Evolutionary conservation across 2,329 filamentous ascomycete genomes (phyloP).

Genomic region (Elsinoe arachidis): DNA sequence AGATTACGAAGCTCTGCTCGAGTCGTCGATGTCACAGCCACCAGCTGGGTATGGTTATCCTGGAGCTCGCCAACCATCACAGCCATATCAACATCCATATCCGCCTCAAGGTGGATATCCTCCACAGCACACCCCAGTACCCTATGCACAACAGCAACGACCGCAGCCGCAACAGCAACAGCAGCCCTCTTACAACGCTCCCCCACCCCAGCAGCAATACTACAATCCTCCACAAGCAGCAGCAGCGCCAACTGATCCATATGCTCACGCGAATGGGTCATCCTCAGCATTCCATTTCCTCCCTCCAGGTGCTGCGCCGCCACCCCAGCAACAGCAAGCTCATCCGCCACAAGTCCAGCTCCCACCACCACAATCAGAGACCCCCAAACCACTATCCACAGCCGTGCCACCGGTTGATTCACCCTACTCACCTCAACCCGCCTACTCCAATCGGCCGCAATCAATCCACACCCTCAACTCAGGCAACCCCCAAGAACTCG

Average conservation of each 20-base stretch:
- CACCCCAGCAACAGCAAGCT: constrained; percentile 13
- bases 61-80: constrained; percentile 12
- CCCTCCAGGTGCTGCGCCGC: constrained; percentile 24
- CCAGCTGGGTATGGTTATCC: constrained; percentile 16
- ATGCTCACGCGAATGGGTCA: constrained; percentile 13
- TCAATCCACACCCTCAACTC: constrained; percentile 32
- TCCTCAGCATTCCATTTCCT: constrained; percentile 28
- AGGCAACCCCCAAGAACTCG: constrained; percentile 39
- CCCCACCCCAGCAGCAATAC: constrained; percentile 19
- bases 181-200: constrained; percentile 22
- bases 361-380: constrained; percentile 15
- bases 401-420: constrained; percentile 20
- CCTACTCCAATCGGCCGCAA: constrained; percentile 30
- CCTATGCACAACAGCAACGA: constrained; percentile 22
- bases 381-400: constrained; percentile 19
- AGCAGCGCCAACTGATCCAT: constrained; percentile 17
- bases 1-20: constrained; percentile 92
- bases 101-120: constrained; percentile 28
- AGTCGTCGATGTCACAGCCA: constrained; percentile 92
- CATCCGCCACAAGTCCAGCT: constrained; percentile 20
- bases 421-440: constrained; percentile 17
- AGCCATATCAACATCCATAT: constrained; percentile 43
- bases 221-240: constrained; percentile 13
- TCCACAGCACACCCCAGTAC: constrained; percentile 24
- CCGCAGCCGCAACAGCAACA: constrained; percentile 21